Evolutionary conservation across 2,329 filamentous ascomycete species (phyloP).

Genomic region (Pseudovirgaria hyperparasitica): DNA sequence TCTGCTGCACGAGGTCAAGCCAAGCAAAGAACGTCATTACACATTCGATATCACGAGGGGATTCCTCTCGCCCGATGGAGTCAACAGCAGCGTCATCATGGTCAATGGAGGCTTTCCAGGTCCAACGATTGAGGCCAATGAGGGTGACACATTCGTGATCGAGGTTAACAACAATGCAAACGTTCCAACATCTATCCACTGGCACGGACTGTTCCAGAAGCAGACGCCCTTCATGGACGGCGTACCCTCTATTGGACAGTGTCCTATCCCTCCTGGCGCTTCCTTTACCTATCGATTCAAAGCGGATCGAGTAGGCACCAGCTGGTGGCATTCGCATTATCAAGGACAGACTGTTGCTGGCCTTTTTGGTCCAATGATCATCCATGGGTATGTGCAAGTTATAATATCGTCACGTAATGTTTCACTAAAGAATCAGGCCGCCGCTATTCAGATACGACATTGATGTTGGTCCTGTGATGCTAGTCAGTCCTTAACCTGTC

Average conservation of each 20-base stretch:
- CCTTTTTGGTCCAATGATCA: conserved; percentile 14
- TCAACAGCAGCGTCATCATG: conserved; percentile 14
- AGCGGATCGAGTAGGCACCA: conserved; percentile 21
- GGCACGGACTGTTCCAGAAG: conserved; percentile 20
- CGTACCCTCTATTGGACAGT: conserved; percentile 21
- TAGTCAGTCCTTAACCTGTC: conserved; percentile 10
- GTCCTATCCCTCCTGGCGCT: conserved; percentile 21
- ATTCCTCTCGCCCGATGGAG: conserved; percentile 13
- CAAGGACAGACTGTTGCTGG: conserved; percentile 16
- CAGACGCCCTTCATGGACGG: conserved; percentile 24
- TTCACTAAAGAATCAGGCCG: too few relatives aligned
- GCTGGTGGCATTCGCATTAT: conserved; percentile 20
- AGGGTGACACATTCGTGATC: conserved; percentile 17
- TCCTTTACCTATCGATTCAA: conserved; percentile 10
- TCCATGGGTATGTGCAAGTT: conserved; percentile 13
- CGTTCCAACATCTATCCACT: conserved; percentile 13
- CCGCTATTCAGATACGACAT: conserved; percentile 17
- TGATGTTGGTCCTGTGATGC: conserved; percentile 14
- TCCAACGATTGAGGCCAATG: conserved; percentile 19
- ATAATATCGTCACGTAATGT: too few relatives aligned
- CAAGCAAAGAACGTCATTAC: too few relatives aligned
- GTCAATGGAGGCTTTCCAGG: conserved; percentile 21
- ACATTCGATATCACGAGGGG: conserved; percentile 5
- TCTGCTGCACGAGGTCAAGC: too few relatives aligned
- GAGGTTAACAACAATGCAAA: too few relatives aligned